Conservation (phyloP, 1,284 basidiomycete genomes). For the Ganoderma multipileum region DNA sequence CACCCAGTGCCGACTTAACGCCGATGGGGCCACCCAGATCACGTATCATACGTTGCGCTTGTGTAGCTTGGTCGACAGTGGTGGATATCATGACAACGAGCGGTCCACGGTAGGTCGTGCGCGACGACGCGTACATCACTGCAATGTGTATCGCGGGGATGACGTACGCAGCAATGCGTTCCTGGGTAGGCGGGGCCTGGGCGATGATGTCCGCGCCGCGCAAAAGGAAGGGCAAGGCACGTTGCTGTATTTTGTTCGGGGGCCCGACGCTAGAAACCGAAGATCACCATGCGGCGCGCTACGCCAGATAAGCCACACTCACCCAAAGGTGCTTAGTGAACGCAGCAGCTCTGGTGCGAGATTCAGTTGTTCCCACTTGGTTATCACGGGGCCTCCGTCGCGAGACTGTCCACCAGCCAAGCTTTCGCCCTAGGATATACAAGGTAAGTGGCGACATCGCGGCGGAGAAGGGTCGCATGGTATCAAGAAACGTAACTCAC, state of each 20-base stretch:
- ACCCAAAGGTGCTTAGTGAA: slow-evolving; percentile 95
- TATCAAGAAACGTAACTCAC: slow-evolving; percentile 51
- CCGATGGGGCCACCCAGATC: slow-evolving; percentile 93
- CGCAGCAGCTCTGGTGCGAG: slow-evolving; percentile 88
- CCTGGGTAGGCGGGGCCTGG: slow-evolving; percentile 97
- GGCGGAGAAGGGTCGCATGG: background rate
- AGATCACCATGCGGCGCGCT: slow-evolving; percentile 21
- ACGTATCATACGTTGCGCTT: slow-evolving; percentile 96
- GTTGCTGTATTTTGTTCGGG: slow-evolving; percentile 98
- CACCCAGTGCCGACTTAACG: slow-evolving; percentile 86
- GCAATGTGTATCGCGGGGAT: slow-evolving; percentile 93
- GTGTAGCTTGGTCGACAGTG: slow-evolving; percentile 97
- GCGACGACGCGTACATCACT: slow-evolving; percentile 61
- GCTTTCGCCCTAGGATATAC: slow-evolving; percentile 49
- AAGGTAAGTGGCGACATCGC: slow-evolving; percentile 9
- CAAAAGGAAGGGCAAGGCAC: slow-evolving; percentile 94
- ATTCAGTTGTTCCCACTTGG: slow-evolving; percentile 96
- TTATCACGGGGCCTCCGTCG: slow-evolving; percentile 84
- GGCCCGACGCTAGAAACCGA: slow-evolving; percentile 79
- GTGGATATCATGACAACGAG: slow-evolving; percentile 94
- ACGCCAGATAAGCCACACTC: slow-evolving; percentile 39
- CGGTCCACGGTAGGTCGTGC: slow-evolving; percentile 75
- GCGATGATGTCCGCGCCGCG: slow-evolving; percentile 96
- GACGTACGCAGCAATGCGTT: slow-evolving; percentile 96
- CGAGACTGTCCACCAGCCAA: slow-evolving; percentile 59